Evolutionary conservation across 768 basidiomycete genomes (phyloP).

Genomic region (Tulasnella calospora): DNA sequence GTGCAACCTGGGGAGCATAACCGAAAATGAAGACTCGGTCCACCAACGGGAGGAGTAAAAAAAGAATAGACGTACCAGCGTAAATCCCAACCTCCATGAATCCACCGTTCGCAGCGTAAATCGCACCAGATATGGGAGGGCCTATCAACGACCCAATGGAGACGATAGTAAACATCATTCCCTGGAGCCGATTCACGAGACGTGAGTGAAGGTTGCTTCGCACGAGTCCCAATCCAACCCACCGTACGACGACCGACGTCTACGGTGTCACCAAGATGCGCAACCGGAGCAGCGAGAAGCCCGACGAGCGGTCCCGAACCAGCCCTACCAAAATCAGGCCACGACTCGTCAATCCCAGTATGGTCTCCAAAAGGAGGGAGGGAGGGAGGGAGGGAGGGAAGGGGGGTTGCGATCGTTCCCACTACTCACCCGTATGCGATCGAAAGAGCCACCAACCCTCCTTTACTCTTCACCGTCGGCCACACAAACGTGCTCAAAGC

Average conservation of each 20-base stretch:
- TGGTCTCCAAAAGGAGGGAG: no score
- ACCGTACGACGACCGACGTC: slow-evolving; percentile 25
- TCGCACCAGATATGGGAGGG: slow-evolving; percentile 26
- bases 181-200: not conserved
- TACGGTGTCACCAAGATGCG: slow-evolving; percentile 16
- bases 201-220: not conserved
- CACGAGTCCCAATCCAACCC: not conserved
- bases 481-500: slow-evolving; percentile 61
- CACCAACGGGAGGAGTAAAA: no score
- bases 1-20: not conserved
- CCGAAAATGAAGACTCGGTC: not conserved
- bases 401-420: no score
- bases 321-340: slow-evolving; percentile 34
- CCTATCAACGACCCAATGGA: slow-evolving; percentile 22
- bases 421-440: slow-evolving; percentile 54
- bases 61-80: slow-evolving; percentile 18
- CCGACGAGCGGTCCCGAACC: slow-evolving; percentile 52
- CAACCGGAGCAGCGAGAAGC: slow-evolving; percentile 23
- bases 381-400: no score
- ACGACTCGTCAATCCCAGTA: not conserved
- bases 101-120: not conserved
- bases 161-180: slow-evolving; percentile 25
- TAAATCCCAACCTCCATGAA: slow-evolving; percentile 21
- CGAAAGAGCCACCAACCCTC: slow-evolving; percentile 48
- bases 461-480: slow-evolving; percentile 46